These are phyloP conservation scores for Sapria himalayana DNA, from an alignment of 345 rosid genomes.

Conservation along the genomic window DNA sequence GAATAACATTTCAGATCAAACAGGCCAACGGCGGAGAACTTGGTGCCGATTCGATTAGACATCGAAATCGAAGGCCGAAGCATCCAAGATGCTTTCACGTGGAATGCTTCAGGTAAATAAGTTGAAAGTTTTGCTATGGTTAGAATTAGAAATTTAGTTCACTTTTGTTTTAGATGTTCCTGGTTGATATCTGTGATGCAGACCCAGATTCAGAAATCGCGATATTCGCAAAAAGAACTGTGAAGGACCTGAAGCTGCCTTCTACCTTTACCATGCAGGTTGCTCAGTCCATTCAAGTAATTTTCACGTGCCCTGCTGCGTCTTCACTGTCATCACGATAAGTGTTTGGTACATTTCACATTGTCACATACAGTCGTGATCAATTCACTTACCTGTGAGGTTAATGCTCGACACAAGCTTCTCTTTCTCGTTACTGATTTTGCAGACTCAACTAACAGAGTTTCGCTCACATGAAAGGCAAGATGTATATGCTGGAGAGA, in stretches of 20 bases:
- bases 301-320: too few relatives aligned
- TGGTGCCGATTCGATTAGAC: conserved; percentile 77
- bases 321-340: too few relatives aligned
- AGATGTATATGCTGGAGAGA: conserved; percentile 82
- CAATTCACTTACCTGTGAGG: too few relatives aligned
- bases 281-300: conserved; percentile 81
- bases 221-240: conserved; percentile 71
- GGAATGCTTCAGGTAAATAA: conserved; percentile 72
- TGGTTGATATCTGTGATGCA: too few relatives aligned
- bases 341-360: too few relatives aligned
- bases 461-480: conserved; percentile 84
- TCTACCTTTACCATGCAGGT: conserved; percentile 61
- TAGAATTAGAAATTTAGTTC: too few relatives aligned
- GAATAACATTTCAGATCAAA: not conserved
- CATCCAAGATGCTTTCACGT: conserved; percentile 76
- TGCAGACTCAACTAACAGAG: conserved; percentile 63
- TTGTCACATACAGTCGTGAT: too few relatives aligned
- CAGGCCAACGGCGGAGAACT: conserved; percentile 77
- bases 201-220: conserved; percentile 85
- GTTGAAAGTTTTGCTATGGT: not conserved
- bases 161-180: too few relatives aligned
- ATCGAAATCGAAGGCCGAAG: conserved; percentile 85
- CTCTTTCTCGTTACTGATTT: conserved; percentile 3
- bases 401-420: too few relatives aligned
- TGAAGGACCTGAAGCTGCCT: conserved; percentile 83